Evolutionary conservation across 2,329 filamentous ascomycete genomes (phyloP).

Genomic region (Hymenoscyphus albidus): DNA sequence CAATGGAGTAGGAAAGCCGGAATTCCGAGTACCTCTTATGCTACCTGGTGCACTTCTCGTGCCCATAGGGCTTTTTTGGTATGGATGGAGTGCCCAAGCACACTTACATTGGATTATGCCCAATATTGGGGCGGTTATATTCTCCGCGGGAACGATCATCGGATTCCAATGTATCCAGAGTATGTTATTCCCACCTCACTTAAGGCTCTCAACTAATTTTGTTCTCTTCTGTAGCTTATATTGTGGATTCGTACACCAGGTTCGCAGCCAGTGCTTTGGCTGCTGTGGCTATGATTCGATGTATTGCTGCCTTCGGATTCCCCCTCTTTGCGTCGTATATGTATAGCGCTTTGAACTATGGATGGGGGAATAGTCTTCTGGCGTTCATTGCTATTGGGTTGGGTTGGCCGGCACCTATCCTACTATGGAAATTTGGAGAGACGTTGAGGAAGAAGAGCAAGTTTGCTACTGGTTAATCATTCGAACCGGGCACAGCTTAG

Average conservation of each 20-base stretch:
- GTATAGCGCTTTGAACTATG: constrained; percentile 37
- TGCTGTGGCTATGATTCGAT: constrained; percentile 17
- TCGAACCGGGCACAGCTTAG: not conserved
- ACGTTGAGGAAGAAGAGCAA: constrained; percentile 40
- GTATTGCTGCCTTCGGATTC: constrained; percentile 24
- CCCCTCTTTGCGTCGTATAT: constrained; percentile 22
- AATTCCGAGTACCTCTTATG: constrained; percentile 59
- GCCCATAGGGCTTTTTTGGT: constrained; percentile 52
- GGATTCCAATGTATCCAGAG: constrained; percentile 33
- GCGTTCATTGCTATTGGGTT: constrained; percentile 49
- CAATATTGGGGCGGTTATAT: constrained; percentile 49
- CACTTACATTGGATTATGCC: constrained; percentile 52
- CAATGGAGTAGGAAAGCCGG: constrained; percentile 40
- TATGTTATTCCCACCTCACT: constrained; percentile 33
- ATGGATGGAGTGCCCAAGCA: constrained; percentile 52
- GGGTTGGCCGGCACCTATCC: constrained; percentile 45
- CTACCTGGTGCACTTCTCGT: constrained; percentile 49
- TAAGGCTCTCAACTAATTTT: constrained; percentile 58
- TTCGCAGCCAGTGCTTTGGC: constrained; percentile 39
- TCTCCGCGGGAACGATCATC: constrained; percentile 43
- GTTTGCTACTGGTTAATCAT: constrained; percentile 18
- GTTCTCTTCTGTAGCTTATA: constrained; percentile 45
- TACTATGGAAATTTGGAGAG: constrained; percentile 39
- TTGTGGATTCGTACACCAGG: constrained; percentile 44
- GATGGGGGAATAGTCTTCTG: constrained; percentile 43